Conservation (phyloP, 2,329 filamentous ascomycete species). For the Phyllosticta paracitricarpa region DNA sequence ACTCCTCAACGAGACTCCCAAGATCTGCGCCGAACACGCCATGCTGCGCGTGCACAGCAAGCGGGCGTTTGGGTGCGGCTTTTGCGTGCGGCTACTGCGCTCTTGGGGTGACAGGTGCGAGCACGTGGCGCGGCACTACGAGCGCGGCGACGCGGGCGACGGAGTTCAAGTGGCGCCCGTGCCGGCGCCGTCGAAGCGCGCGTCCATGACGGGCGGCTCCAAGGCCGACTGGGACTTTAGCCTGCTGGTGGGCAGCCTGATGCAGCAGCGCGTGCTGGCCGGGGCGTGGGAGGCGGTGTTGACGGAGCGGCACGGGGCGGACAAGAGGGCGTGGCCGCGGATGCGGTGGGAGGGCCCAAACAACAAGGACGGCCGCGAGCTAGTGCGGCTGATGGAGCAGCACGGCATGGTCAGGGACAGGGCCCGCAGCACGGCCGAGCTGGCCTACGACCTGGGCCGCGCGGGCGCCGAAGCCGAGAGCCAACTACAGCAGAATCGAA, state of each 20-base stretch:
- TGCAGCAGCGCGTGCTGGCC: conserved; percentile 55
- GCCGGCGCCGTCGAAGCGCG: background rate
- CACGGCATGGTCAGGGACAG: conserved; percentile 42
- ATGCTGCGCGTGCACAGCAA: conserved; percentile 43
- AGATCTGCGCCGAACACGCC: conserved; percentile 4
- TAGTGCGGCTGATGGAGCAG: conserved; percentile 56
- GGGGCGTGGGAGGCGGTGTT: conserved; percentile 53
- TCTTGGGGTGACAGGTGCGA: conserved; percentile 58
- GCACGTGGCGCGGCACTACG: conserved; percentile 59
- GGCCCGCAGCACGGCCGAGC: conserved; percentile 46
- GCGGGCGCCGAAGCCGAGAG: background rate
- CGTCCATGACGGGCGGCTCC: background rate
- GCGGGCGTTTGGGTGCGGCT: conserved; percentile 59
- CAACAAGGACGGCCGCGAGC: conserved; percentile 51
- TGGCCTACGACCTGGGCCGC: conserved; percentile 46
- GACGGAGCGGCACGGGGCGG: conserved; percentile 44
- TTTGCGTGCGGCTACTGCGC: conserved; percentile 53
- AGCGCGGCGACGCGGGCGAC: conserved; percentile 36
- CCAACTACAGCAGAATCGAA: background rate
- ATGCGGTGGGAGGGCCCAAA: conserved; percentile 43
- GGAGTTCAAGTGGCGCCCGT: background rate
- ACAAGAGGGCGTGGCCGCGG: conserved; percentile 33
- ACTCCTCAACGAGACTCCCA: background rate
- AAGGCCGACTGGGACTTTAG: conserved; percentile 60
- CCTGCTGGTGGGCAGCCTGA: conserved; percentile 55